phyloP scores from a whole-genome alignment of 2,329 filamentous ascomycete species.

The Xylariaceae sp. region DNA sequence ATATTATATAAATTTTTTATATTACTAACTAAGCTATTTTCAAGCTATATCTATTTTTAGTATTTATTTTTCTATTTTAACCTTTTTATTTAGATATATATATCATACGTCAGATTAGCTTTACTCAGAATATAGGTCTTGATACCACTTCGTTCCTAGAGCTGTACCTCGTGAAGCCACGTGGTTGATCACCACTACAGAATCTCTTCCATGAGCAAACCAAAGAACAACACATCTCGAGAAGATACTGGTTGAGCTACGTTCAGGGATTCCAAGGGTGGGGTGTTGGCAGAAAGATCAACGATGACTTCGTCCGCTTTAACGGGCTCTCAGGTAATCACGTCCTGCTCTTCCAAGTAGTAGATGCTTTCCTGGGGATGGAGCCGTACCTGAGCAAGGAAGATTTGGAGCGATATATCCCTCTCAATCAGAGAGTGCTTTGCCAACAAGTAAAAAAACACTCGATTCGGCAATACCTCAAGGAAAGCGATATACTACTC shows the following conservation, averaged over 20 bases:
- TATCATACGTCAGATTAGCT: no score
- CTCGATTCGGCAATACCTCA: slow-evolving; percentile 19
- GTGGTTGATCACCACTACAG: no score
- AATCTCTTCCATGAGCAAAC: no score
- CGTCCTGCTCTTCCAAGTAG: slow-evolving; percentile 30
- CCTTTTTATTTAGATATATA: no score
- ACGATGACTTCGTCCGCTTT: slow-evolving; percentile 24
- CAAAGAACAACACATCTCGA: no score
- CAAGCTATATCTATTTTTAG: no score
- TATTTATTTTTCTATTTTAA: no score
- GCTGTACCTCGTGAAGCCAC: no score
- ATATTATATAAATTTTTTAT: no score
- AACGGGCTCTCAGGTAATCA: slow-evolving; percentile 36
- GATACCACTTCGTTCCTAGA: no score
- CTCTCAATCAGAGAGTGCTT: slow-evolving; percentile 25
- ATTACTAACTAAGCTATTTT: no score
- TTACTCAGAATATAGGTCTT: no score
- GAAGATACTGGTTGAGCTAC: slow-evolving; percentile 33
- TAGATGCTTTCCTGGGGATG: slow-evolving; percentile 35
- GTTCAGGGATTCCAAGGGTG: slow-evolving; percentile 36
- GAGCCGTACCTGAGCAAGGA: slow-evolving; percentile 26
- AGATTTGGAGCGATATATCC: slow-evolving; percentile 23
- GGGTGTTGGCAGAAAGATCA: slow-evolving; percentile 29
- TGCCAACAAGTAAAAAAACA: slow-evolving; percentile 20
- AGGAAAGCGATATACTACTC: slow-evolving; percentile 22